Conservation (phyloP, 164 flowering plant genomes). For the Magnolia officinalis region DNA sequence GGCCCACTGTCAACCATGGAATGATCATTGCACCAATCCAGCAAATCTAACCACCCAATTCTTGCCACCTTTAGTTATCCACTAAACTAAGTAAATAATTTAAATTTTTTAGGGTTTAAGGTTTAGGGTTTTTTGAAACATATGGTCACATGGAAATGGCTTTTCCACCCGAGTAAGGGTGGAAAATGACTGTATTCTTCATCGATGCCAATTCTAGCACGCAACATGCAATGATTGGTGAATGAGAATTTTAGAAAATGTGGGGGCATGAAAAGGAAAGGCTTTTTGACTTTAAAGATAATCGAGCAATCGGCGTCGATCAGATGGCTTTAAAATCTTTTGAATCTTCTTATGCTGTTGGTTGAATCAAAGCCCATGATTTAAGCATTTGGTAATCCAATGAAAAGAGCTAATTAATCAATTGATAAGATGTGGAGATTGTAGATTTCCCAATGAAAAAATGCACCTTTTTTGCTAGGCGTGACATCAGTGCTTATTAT, state of each 20-base stretch:
- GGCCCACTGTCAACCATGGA: too few species aligned
- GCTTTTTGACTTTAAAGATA: constrained; percentile 11
- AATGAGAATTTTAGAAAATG: neutral
- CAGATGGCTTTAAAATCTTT: neutral
- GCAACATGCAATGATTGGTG: constrained; percentile 20
- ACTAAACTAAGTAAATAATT: too few species aligned
- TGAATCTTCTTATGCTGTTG: constrained; percentile 9
- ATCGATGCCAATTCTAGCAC: constrained; percentile 10
- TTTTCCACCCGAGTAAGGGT: neutral
- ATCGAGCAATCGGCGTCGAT: constrained; percentile 1
- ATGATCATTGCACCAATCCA: too few species aligned
- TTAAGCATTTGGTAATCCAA: constrained; percentile 10
- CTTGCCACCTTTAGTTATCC: too few species aligned
- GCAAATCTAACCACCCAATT: too few species aligned
- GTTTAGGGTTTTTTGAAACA: too few species aligned
- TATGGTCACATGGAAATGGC: too few species aligned
- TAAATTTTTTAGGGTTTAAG: too few species aligned
- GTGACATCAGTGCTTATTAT: constrained; percentile 1
- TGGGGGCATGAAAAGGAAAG: neutral
- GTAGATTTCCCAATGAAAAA: neutral
- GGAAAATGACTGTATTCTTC: neutral
- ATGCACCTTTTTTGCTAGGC: constrained; percentile 1
- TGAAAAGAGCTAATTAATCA: neutral
- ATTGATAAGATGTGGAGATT: neutral
- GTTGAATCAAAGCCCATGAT: constrained; percentile 14